phyloP scores from a whole-genome alignment of 2,329 filamentous ascomycete genomes.

The Colletotrichum sp. region DNA sequence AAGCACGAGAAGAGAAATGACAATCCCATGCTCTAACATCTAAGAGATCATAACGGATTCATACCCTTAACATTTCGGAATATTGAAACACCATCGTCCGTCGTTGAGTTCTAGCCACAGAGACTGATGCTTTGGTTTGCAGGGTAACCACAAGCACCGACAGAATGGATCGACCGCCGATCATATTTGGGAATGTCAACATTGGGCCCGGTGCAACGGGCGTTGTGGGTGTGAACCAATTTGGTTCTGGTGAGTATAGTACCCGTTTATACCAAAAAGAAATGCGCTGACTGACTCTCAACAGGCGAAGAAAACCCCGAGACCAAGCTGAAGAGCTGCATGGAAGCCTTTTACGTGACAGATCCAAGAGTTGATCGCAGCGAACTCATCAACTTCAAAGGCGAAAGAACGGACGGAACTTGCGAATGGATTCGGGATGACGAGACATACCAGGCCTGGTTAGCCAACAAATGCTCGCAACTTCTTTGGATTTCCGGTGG shows the following conservation, averaged over 20 bases:
- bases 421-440: neutral
- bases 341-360: neutral
- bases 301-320: neutral
- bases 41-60: neutral
- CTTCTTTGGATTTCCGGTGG: neutral
- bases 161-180: too few species aligned
- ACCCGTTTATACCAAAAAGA: neutral
- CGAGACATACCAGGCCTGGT: neutral
- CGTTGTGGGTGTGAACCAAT: too few species aligned
- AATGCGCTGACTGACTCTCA: neutral
- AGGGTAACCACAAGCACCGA: too few species aligned
- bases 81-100: neutral
- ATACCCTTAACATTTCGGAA: neutral
- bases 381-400: neutral
- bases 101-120: neutral
- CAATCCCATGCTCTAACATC: neutral
- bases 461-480: neutral
- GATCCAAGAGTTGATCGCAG: neutral
- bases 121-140: neutral
- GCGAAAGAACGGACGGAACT: neutral
- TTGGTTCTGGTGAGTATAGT: too few species aligned
- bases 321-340: neutral
- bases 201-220: too few species aligned
- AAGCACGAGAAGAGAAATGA: neutral
- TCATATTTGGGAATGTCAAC: too few species aligned